A percentile compares a stretch with the other conserved stretches of the same genome.
These are phyloP conservation scores for Coemansia sp. DNA, from an alignment of 192 early-diverging fungal species.

Conservation along the genomic window DNA sequence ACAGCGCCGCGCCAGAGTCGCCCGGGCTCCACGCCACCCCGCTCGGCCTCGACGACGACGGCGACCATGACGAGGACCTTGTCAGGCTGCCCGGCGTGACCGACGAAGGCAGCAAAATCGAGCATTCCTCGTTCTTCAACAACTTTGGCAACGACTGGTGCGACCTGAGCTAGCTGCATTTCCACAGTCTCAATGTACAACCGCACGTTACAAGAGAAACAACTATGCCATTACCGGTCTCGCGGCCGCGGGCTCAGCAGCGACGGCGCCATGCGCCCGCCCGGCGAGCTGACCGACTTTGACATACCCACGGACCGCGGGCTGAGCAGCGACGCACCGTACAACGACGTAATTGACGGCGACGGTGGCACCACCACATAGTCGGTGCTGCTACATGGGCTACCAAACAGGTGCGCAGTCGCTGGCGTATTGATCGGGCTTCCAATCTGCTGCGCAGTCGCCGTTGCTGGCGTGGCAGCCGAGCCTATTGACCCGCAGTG, in stretches of 20 bases:
- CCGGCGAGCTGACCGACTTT: constrained; percentile 28
- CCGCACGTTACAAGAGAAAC: constrained; percentile 2
- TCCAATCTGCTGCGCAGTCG: constrained; percentile 22
- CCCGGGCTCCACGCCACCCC: neutral
- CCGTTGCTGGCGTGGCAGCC: constrained; percentile 13
- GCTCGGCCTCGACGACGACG: neutral
- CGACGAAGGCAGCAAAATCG: constrained; percentile 15
- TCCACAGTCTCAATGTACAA: neutral
- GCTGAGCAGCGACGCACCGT: constrained; percentile 16
- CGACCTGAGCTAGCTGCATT: neutral
- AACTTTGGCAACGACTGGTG: constrained; percentile 33
- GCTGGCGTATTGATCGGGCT: constrained; percentile 33
- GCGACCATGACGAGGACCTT: neutral
- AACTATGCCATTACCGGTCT: neutral
- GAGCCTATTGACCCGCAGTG: constrained; percentile 18
- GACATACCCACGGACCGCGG: constrained; percentile 13
- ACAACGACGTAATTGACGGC: constrained; percentile 39
- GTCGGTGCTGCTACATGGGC: constrained; percentile 41
- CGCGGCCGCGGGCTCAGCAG: constrained; percentile 36
- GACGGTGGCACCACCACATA: constrained; percentile 45
- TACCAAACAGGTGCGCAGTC: constrained; percentile 28
- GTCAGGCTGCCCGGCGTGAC: neutral
- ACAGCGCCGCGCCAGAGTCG: constrained; percentile 42
- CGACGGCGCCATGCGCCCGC: constrained; percentile 9
- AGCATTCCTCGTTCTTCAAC: constrained; percentile 26